Evolutionary conservation across 352 stramenopile species (phyloP), one percentile per base, ranked within the genome.

Genomic region (Globisporangium nunn): DNA sequence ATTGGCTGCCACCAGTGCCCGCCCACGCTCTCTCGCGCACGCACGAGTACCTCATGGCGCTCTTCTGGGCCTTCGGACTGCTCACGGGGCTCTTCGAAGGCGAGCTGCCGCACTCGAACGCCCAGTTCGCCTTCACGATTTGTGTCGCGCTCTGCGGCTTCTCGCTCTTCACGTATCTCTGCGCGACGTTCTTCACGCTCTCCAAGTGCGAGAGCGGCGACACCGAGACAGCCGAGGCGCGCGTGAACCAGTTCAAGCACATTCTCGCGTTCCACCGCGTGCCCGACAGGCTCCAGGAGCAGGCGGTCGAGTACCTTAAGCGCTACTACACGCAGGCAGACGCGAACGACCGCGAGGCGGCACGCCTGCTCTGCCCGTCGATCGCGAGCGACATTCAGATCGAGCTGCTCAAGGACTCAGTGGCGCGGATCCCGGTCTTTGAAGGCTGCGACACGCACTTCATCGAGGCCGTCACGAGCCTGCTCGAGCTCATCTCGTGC

Each of bases 351-450:
- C 78, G 77, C 10, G 77, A 81, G 57, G 77, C 73, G 11, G 71
- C 74, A 0, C 77, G 67, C n/a, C 52, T 81, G 28, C 53, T 89
- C 6, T 89, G 79, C 51, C 75, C 79, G n/a, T 89, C 79, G 0
- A 87, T 89, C 47, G 63, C 75, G 4, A 75, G 69, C 44, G 79
- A 89, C 46, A 82, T 88, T n/a, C 78, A 87, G 43, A 75, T 87
- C 17, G 77, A 84, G 52, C 54, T 89, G 45, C 53, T 89, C 4
- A 58, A 83, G 53, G 61, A 61, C 8, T 80, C 72, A 0, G 79
- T 89, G 6, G 67, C 77, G 0, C 54, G 61, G 6, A 77, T 89
- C 5, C 79, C 79, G 3, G 75, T 89, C 1, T 89, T 89, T 56
- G 58, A 74, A 15, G 72, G 66, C 6, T 89, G 79, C 44, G 72